These are phyloP conservation scores for Globisporangium rhizosaccharum DNA, from an alignment of 352 stramenopile species.

Conservation along the genomic window DNA sequence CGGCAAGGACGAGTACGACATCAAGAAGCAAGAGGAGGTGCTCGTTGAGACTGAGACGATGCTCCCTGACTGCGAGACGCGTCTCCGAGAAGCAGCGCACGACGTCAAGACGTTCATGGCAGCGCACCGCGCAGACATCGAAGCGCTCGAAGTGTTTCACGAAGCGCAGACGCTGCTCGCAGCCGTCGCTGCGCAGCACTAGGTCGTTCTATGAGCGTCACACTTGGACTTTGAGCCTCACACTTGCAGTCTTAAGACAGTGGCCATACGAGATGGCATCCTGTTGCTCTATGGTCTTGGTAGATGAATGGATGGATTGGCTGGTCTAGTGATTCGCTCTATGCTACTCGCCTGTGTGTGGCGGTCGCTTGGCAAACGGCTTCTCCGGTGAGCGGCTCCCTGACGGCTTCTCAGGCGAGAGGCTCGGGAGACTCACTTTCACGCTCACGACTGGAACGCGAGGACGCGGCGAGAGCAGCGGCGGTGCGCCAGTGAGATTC, in stretches of 20 bases:
- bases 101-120: constrained; percentile 52
- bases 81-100: constrained; percentile 47
- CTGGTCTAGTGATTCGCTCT: not conserved
- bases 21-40: constrained; percentile 80
- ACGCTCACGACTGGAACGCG: constrained; percentile 7
- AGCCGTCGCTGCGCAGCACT: constrained; percentile 27
- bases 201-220: too few relatives aligned
- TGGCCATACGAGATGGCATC: not conserved
- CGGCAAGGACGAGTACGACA: constrained; percentile 57
- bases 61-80: constrained; percentile 70
- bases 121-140: constrained; percentile 32
- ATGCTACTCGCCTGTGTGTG: constrained; percentile 1
- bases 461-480: constrained; percentile 4
- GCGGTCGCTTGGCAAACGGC: constrained; percentile 23
- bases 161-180: constrained; percentile 50
- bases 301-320: too few relatives aligned
- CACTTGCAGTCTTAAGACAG: not conserved
- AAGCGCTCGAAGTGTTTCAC: constrained; percentile 25
- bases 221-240: too few relatives aligned
- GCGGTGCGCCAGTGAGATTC: not conserved
- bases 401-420: constrained; percentile 47
- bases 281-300: too few relatives aligned
- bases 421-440: constrained; percentile 45
- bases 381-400: constrained; percentile 34
- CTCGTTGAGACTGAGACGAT: constrained; percentile 78